A percentile compares a stretch with the other conserved stretches of the same genome.
These are phyloP conservation scores for Camelina sativa DNA, from an alignment of 345 rosid genomes.

Conservation along the genomic window DNA sequence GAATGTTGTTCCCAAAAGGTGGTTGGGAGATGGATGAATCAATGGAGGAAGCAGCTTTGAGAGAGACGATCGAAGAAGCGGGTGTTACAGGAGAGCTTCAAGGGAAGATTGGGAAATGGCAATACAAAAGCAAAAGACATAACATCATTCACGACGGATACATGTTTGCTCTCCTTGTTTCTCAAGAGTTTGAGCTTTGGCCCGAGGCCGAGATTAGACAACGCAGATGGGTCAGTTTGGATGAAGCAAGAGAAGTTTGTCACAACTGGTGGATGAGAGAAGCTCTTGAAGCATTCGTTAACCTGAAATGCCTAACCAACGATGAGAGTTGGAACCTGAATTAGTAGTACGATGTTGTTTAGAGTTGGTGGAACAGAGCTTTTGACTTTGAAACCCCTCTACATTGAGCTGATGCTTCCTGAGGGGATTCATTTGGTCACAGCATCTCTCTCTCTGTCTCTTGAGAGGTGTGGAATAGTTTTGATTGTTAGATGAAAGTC, in stretches of 20 bases:
- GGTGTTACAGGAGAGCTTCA: slow-evolving; percentile 57
- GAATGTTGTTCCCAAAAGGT: slow-evolving; percentile 68
- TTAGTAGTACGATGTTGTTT: slow-evolving; percentile 14
- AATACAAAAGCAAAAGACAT: slow-evolving; percentile 60
- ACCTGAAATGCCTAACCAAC: slow-evolving; percentile 23
- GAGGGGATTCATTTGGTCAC: slow-evolving; percentile 17
- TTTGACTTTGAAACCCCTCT: slow-evolving; percentile 35
- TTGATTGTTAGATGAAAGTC: slow-evolving; percentile 32
- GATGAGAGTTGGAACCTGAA: not conserved
- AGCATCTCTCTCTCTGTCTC: slow-evolving; percentile 24
- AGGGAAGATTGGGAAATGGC: slow-evolving; percentile 56
- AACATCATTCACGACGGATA: slow-evolving; percentile 52
- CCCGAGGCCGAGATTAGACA: slow-evolving; percentile 53
- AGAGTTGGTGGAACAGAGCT: slow-evolving; percentile 31
- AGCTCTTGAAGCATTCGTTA: slow-evolving; percentile 58
- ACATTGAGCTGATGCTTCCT: slow-evolving; percentile 23
- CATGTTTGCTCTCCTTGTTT: slow-evolving; percentile 57
- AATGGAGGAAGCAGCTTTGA: slow-evolving; percentile 56
- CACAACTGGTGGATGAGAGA: slow-evolving; percentile 63
- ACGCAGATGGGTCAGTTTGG: slow-evolving; percentile 57
- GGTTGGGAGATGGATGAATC: slow-evolving; percentile 71
- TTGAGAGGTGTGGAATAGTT: slow-evolving; percentile 31
- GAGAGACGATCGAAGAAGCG: slow-evolving; percentile 68
- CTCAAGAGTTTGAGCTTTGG: slow-evolving; percentile 53
- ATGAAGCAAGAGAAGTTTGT: slow-evolving; percentile 57